Base-by-base conservation (phyloP, 208 protist species). In the Wallacemonas rigidus region DNA sequence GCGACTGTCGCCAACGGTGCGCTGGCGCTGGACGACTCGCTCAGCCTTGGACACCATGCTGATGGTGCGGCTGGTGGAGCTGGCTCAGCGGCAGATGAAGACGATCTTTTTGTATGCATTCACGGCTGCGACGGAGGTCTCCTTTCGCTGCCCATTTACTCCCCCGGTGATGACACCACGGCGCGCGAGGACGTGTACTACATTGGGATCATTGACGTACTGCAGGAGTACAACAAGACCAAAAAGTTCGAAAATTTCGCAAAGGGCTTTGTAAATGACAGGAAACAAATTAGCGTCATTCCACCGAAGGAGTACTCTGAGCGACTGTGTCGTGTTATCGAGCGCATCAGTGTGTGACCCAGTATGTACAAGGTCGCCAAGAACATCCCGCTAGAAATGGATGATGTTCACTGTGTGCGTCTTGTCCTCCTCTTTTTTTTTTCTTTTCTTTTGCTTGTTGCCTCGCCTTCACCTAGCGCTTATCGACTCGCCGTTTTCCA, bases 191-290 rank as follows among this genome's bases (percentile, higher is more conserved):
- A 95, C 54, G 86, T 97, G 53, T 98, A 98, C 80, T 96, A 96
- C 76, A 55, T 97, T 35, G 96, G 96, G 40, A 88, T 98, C 63
- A 98, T 98, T 69, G 96, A 98, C 72, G 92, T 98, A 8, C 80
- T 98, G 51, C 92, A 97, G 74, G 86, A 88, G 47, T 98, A 96
- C 83, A 96, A 88, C 72, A 79, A 81, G 5, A 76, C 76, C 11
- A 98, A 98, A 69, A 82, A 86, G 68, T 48, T 96, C 11, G 94
- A 98, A 69, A 92, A 88, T 64, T 86, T 94, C 44, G 88, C 92
- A n/a, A 97, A 96, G 72, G 87, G 83, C 12, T 75, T 96, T 12
- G 79, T 85, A 40, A 90, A 84, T 57, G 84, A 95, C 65, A 76
- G 86, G 5, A 51, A 45, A 7, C 73, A 87, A 38, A 96, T 98